Conservation (phyloP, 129 eudicot genomes). For the Tagetes erecta region DNA sequence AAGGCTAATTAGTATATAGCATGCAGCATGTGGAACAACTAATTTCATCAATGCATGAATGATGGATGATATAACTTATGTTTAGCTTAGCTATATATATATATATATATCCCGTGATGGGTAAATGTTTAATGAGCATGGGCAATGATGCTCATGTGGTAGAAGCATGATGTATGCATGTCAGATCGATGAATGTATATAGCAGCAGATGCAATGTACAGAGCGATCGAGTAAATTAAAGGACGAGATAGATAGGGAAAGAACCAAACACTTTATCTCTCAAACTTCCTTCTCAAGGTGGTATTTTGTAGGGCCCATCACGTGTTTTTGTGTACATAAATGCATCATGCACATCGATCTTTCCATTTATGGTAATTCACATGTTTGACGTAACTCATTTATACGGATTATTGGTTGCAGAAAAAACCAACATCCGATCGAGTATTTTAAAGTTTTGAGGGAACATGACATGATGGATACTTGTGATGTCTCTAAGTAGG, state of each 20-base stretch:
- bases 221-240: background rate
- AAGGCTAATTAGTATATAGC: background rate
- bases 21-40: background rate
- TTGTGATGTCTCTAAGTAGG: too few relatives aligned
- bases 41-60: slow-evolving; percentile 23
- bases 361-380: background rate
- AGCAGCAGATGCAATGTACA: slow-evolving; percentile 37
- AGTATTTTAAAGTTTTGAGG: background rate
- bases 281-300: slow-evolving; percentile 10
- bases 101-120: slow-evolving; percentile 15
- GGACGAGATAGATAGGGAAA: slow-evolving; percentile 10
- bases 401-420: slow-evolving; percentile 4
- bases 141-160: slow-evolving; percentile 30
- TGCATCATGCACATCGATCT: slow-evolving; percentile 17
- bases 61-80: slow-evolving; percentile 13
- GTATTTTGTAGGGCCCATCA: slow-evolving; percentile 26
- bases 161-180: slow-evolving; percentile 31
- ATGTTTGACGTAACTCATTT: background rate
- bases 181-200: slow-evolving; percentile 11
- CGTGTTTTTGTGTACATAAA: slow-evolving; percentile 28
- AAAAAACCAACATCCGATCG: slow-evolving; percentile 9
- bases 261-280: slow-evolving; percentile 15
- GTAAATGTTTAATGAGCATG: slow-evolving; percentile 31
- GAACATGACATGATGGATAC: slow-evolving; percentile 14
- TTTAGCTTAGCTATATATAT: background rate